These are phyloP conservation scores for Durusdinium trenchii DNA, from an alignment of 73 alveolate genomes.

Conservation along the genomic window DNA sequence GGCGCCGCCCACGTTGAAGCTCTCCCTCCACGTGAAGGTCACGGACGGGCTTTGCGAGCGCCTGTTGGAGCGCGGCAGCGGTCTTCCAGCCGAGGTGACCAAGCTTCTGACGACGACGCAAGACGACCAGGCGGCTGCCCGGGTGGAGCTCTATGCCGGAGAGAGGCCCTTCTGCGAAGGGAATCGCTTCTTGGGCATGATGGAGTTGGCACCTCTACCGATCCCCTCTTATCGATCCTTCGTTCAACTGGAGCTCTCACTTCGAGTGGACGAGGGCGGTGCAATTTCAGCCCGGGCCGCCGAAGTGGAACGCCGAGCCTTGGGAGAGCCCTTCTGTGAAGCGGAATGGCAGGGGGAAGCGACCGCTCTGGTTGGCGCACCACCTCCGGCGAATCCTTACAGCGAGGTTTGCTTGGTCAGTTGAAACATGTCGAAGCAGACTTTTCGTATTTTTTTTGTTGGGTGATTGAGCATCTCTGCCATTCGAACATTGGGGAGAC, in stretches of 20 bases:
- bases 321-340: slow-evolving; percentile 76
- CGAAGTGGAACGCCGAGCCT: slow-evolving; percentile 76
- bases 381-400: slow-evolving; percentile 46
- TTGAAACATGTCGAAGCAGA: neutral
- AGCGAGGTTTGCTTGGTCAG: neutral
- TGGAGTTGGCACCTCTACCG: slow-evolving; percentile 76
- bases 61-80: slow-evolving; percentile 48
- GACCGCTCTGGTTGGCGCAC: slow-evolving; percentile 1
- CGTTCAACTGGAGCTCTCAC: slow-evolving; percentile 62
- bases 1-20: too few species aligned
- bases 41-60: slow-evolving; percentile 76
- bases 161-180: slow-evolving; percentile 91
- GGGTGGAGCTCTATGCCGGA: slow-evolving; percentile 72
- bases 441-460: too few species aligned
- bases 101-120: slow-evolving; percentile 70
- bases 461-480: too few species aligned
- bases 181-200: slow-evolving; percentile 86
- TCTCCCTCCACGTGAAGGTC: slow-evolving; percentile 48
- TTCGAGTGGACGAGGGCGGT: slow-evolving; percentile 30
- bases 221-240: slow-evolving; percentile 77
- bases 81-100: slow-evolving; percentile 52
- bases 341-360: slow-evolving; percentile 79
- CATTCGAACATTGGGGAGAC: too few species aligned
- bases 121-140: slow-evolving; percentile 77
- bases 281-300: slow-evolving; percentile 27